A percentile compares a stretch with the other conserved stretches of the same genome.
phyloP scores from a whole-genome alignment of 148 eudicot species.

The Rhododendron simsii region DNA sequence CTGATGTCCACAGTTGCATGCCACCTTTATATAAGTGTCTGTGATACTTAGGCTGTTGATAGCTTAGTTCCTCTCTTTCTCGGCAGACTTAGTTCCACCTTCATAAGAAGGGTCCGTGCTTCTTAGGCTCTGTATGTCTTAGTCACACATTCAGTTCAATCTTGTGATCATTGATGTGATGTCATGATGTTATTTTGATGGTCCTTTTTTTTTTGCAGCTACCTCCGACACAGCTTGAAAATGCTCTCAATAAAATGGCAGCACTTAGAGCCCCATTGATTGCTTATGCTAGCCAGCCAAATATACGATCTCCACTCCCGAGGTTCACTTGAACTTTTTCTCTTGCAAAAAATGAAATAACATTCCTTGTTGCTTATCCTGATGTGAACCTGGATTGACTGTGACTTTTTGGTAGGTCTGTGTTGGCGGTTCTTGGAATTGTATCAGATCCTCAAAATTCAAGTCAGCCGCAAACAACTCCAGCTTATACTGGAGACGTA shows the following conservation, averaged over 20 bases:
- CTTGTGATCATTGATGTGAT: neutral
- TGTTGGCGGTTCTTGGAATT: slow-evolving; percentile 68
- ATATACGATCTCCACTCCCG: slow-evolving; percentile 68
- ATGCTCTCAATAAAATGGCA: slow-evolving; percentile 65
- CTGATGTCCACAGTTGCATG: neutral
- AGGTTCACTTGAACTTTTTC: slow-evolving; percentile 36
- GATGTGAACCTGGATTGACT: slow-evolving; percentile 1
- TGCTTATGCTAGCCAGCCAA: slow-evolving; percentile 70
- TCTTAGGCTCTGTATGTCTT: neutral
- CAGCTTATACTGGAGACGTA: slow-evolving; percentile 35
- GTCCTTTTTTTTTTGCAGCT: slow-evolving; percentile 36
- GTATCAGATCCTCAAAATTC: slow-evolving; percentile 46
- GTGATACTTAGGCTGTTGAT: neutral
- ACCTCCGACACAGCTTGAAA: slow-evolving; percentile 88
- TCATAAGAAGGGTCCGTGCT: neutral
- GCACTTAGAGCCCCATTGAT: slow-evolving; percentile 67
- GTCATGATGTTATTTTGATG: neutral
- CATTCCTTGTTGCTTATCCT: neutral
- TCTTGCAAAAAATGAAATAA: neutral
- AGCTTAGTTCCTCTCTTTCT: neutral
- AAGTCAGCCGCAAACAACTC: slow-evolving; percentile 46
- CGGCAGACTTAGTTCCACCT: neutral
- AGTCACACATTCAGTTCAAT: neutral
- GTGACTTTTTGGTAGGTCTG: slow-evolving; percentile 45
- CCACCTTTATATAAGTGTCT: neutral